phyloP scores from a whole-genome alignment of 768 basidiomycete species.

The Polyporus arcularius region DNA sequence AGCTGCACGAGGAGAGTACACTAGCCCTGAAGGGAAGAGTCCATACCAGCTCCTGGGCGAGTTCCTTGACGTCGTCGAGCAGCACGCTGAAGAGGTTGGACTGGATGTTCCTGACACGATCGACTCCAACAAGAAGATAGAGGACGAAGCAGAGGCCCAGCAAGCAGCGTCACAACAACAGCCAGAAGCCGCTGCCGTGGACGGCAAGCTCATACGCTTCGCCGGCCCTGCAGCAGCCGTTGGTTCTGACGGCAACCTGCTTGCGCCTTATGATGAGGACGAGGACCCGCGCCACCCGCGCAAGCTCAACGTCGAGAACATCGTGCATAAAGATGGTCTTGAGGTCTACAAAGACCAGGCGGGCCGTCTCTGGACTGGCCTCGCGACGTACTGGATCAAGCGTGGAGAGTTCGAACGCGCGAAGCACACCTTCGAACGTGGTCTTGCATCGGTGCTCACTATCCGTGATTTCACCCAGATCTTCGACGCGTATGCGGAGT shows the following conservation, averaged over 20 bases:
- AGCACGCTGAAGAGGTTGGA: slow-evolving; percentile 90
- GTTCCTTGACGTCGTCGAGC: slow-evolving; percentile 90
- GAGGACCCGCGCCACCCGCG: slow-evolving; percentile 73
- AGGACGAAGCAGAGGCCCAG: slow-evolving; percentile 45
- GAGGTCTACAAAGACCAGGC: slow-evolving; percentile 94
- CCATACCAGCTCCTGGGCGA: slow-evolving; percentile 93
- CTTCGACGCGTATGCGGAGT: slow-evolving; percentile 95
- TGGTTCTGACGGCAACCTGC: slow-evolving; percentile 49
- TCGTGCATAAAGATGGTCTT: slow-evolving; percentile 86
- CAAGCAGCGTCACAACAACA: slow-evolving; percentile 10
- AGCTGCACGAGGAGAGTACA: slow-evolving; percentile 80
- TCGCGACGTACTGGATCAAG: slow-evolving; percentile 99
- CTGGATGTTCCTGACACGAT: slow-evolving; percentile 78
- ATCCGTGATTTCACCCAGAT: slow-evolving; percentile 98
- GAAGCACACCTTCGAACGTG: slow-evolving; percentile 84
- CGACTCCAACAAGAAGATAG: slow-evolving; percentile 51
- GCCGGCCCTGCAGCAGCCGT: slow-evolving; percentile 64
- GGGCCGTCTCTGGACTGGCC: slow-evolving; percentile 91
- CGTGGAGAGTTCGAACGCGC: slow-evolving; percentile 93
- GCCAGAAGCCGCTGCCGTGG: slow-evolving; percentile 46
- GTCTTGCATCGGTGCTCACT: slow-evolving; percentile 81
- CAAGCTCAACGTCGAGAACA: slow-evolving; percentile 83
- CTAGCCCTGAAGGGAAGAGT: slow-evolving; percentile 90
- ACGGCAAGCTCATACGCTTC: slow-evolving; percentile 70
- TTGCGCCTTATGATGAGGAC: slow-evolving; percentile 70